Evolutionary conservation across 306 rosid species (phyloP), one percentile per base, ranked within the genome.

Genomic region (Acacia acuminata): DNA sequence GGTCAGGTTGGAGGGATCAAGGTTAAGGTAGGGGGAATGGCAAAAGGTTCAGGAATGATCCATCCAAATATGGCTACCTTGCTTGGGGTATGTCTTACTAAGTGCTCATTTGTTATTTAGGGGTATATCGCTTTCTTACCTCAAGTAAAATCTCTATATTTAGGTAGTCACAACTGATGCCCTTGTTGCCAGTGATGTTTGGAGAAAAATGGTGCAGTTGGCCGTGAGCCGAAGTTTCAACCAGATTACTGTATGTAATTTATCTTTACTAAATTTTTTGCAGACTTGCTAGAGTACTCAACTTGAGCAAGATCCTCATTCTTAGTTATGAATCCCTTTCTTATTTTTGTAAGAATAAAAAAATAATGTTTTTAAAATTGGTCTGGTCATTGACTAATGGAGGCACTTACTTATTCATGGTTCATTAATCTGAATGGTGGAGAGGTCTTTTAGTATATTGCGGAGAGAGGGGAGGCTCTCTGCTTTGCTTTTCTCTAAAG

Each of bases 31-130:
- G 99, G 98, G 77, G 99, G 98, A 76, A 96, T 96, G 97, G 94
- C 99, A 51, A 94, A 96, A 82, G 99, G 99, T 78, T 96, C 98
- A 27, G 99, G 99, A 79, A 96, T 96, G 99, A 96, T 96, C 87
- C 99, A 96, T 84, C 99, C 98, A 81, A 92, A 94, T 85, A 96
- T 96, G 99, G 99, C 98, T 83, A 93, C 98, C 83, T 81, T 96
- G 98, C 97, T 96, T 38, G 99, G 98, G 71, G 99, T 93, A 90
- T 66, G 92, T 80, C 80, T 85, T 75, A 79, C 81, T 71, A 72
- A 20, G 17, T 71, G 82, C 69, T 71, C 80, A 71, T 81, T 77
- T 80, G 43, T 68, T 61, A 79, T 75, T 43, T 32, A 51, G 58
- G 84, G 58, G 84, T 53, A 61, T 55, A 17, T 71, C 14, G 47